phyloP scores from a whole-genome alignment of 805 yeast species.

The Hanseniaspora singularis region DNA sequence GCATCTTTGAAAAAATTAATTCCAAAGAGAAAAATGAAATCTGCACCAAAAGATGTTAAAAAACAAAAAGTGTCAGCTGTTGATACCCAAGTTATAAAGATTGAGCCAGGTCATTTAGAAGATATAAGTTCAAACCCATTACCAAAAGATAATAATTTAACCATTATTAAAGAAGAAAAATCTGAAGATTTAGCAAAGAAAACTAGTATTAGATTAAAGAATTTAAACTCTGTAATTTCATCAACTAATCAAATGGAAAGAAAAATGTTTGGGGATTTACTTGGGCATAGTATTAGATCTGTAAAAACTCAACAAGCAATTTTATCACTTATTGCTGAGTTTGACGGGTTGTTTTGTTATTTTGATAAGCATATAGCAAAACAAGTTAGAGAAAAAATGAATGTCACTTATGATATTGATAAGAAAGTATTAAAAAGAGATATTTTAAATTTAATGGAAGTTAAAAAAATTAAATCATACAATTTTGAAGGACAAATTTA shows the following conservation, averaged over 20 bases:
- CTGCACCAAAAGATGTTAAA: too few relatives aligned
- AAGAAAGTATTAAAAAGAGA: conserved; percentile 42
- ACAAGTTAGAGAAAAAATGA: conserved; percentile 33
- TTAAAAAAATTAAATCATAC: conserved; percentile 23
- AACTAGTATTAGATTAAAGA: not conserved
- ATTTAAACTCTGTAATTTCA: conserved; percentile 18
- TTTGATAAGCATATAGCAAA: conserved; percentile 32
- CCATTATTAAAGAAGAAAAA: not conserved
- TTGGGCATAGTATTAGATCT: conserved; percentile 35
- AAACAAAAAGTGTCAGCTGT: too few relatives aligned
- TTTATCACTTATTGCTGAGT: conserved; percentile 32
- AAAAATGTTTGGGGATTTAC: conserved; percentile 25
- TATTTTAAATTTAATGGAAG: conserved; percentile 28
- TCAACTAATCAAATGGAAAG: conserved; percentile 1
- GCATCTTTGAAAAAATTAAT: too few relatives aligned
- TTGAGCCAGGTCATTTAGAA: too few relatives aligned
- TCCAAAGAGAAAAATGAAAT: too few relatives aligned
- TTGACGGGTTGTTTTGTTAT: conserved; percentile 37
- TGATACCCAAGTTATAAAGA: too few relatives aligned
- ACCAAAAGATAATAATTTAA: not conserved
- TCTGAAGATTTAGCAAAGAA: not conserved
- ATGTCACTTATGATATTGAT: conserved; percentile 36
- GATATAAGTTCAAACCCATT: too few relatives aligned
- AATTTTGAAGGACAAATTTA: conserved; percentile 4
- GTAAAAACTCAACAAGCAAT: conserved; percentile 35